Evolutionary conservation across 352 stramenopile species (phyloP), one percentile per base, ranked within the genome.

Genomic region (Globisporangium takayamanum): DNA sequence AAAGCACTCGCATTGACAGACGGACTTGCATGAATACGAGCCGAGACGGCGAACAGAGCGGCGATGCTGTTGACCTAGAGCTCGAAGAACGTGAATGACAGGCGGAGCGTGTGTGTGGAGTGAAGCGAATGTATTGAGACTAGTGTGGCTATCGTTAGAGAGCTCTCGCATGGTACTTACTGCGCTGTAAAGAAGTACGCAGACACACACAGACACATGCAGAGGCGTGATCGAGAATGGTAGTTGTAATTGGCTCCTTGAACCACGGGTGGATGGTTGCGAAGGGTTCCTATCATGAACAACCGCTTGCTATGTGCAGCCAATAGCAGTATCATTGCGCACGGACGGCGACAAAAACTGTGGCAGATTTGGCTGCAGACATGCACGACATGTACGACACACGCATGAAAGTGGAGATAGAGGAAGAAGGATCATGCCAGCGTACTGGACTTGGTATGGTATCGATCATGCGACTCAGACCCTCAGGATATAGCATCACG

Each of bases 231-330:
- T 14, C 2, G 33, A 28, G 50, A 15, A 68, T 91, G 79, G 87
- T 79, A 77, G 79, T 69, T 86, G 79, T 79, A 91, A 89, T 84
- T 89, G 81, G 81, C 81, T 89, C 81, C 79, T 91, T 89, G 79
- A 70, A 80, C 86, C 72, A 91, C 73, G 67, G 64, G 65, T 62
- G 55, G 64, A 75, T 73, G 68, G 71, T 85, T 72, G 67, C 73
- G 80, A 89, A 89, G 79, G 81, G 79, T 91, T 91, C 81, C 81
- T 91, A 91, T 91, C 81, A 89, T 87, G 76, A 91, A 85, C 81
- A 89, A 89, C 79, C 79, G 81, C 81, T 91, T 86, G 51, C 53
- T 91, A 73, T 91, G 64, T 82, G 81, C 81, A 91, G 72, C 68
- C 81, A 87, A 89, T 89, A 91, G 81, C 81, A 91, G 81, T 91